Percentiles rank a stretch among this genome's conserved stretches.
phyloP scores from a whole-genome alignment of 2,329 filamentous ascomycete species.

The Scedosporium minutisporum region DNA sequence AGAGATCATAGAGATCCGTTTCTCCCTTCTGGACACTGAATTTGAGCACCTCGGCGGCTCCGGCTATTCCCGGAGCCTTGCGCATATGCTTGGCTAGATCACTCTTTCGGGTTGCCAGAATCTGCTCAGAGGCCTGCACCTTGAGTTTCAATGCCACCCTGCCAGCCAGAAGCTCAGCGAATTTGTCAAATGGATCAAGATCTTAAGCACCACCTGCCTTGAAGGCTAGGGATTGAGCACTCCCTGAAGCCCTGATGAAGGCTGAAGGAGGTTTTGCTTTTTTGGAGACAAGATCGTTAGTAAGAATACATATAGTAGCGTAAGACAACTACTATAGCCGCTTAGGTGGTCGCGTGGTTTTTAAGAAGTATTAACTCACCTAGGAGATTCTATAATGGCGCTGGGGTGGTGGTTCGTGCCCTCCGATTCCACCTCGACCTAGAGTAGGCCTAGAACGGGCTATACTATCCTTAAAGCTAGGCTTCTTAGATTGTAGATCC shows the following conservation, averaged over 20 bases:
- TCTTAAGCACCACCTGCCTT: not conserved
- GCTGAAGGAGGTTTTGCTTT: not conserved
- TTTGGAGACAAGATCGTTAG: too few species aligned
- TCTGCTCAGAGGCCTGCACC: not conserved
- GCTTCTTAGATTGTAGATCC: too few species aligned
- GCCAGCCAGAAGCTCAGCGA: conserved; percentile 1
- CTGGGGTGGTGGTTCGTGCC: too few species aligned
- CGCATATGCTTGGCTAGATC: not conserved
- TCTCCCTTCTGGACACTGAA: not conserved
- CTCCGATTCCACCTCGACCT: too few species aligned
- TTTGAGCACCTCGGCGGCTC: not conserved
- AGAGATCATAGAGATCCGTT: not conserved
- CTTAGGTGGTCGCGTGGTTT: too few species aligned
- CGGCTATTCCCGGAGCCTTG: not conserved
- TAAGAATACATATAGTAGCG: too few species aligned
- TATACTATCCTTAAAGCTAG: too few species aligned
- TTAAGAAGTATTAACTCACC: too few species aligned
- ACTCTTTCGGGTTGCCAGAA: too few species aligned
- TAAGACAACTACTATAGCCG: too few species aligned
- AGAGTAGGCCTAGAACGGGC: too few species aligned
- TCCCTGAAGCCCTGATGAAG: not conserved
- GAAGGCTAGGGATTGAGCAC: not conserved
- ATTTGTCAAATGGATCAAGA: conserved; percentile 2
- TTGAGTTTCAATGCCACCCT: conserved; percentile 3
- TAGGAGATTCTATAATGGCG: too few species aligned